Evolutionary conservation across 1,284 basidiomycete genomes (phyloP), one percentile per base, ranked within the genome.

Genomic region (Gymnopus androsaceus): DNA sequence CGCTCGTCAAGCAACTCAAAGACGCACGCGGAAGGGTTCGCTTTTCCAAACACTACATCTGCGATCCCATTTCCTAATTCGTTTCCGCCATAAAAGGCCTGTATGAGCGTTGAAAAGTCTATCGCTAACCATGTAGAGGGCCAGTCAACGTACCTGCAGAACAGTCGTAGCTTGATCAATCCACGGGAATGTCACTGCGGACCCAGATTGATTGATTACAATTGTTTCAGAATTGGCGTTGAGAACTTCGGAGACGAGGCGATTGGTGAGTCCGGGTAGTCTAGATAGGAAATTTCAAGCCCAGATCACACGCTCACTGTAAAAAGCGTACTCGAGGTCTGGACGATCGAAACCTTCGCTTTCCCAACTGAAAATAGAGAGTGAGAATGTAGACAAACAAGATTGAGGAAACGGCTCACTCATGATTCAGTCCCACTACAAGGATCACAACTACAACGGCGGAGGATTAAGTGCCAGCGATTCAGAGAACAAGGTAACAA

Each of bases 71-170:
- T 75, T 7, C 83, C 83, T 23, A 75, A 66, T 61, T 81, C 81
- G 64, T 85, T 83, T 3, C 83, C 83, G 11, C 80, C 80, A 60
- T 80, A 83, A 64, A 80, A 83, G 14, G 79, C 77, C 71, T 77
- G 52, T 4, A 41, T 11, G 4, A n/a, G 3, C 2, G 40, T 34
- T 48, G 25, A 36, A 30, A 44, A 51, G 15, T 50, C 25, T 17
- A 17, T 15, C n/a, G 33, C 9, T 27, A 34, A 45, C 12, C 17
- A 5, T 17, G 21, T 37, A 45, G 11, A 31, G 53, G 30, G 23
- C 12, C 6, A 27, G 41, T 5, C 28, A 15, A 6, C 21, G 8
- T 45, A 72, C 75, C 66, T 82, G 80, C 23, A 83, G 52, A 8
- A 82, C 58, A 0, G 79, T 75, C n/a, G 64, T 57, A 2, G 75